Evolutionary conservation across 768 basidiomycete species (phyloP), one percentile per base, ranked within the genome.

Genomic region (Boletus rubescentipes): DNA sequence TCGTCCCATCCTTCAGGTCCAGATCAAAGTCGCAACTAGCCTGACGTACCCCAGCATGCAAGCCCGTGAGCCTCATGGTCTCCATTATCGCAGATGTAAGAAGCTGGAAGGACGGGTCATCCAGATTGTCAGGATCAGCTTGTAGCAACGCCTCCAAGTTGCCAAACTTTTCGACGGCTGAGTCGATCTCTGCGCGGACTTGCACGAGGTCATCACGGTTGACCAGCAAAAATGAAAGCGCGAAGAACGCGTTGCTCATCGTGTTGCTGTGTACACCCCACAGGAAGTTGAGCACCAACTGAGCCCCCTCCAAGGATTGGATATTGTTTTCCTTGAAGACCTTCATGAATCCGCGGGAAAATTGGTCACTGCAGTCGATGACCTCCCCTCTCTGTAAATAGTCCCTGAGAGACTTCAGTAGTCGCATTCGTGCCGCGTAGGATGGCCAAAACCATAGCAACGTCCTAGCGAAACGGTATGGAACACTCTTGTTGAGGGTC

Each of bases 141-240:
- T 43, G 51, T 0, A 67, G 48, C 2, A 67, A 43, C 12, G 21
- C 26, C 18, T 59, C 59, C 42, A 67, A 42, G 40, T 31, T 37
- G 2, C 61, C 51, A 1, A 46, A 61, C 9, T 32, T 58, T 29
- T 53, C 26, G 7, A 67, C 46, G 1, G 57, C 62, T 7, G 15
- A 20, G 36, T 83, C 81, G 12, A 83, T 66, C 53, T 84, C 79
- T 5, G 69, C 65, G 2, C 77, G 76, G 6, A 82, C 71, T 46
- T 73, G 76, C 29, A 72, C 69, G 66, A 81, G 69, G 1, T 69
- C 74, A n/a, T 67, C 63, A 0, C 77, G 77, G 50, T 77, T 65
- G 44, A 74, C 71, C 32, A 82, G 68, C 23, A 83, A 68, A 34
- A 54, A 64, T 1, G 60, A 54, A 4, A 67, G 34, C 21, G 55